Percentiles rank a stretch among this genome's conserved stretches.
phyloP scores from a whole-genome alignment of 2,329 filamentous ascomycete species.

The Xylariaceae sp. region DNA sequence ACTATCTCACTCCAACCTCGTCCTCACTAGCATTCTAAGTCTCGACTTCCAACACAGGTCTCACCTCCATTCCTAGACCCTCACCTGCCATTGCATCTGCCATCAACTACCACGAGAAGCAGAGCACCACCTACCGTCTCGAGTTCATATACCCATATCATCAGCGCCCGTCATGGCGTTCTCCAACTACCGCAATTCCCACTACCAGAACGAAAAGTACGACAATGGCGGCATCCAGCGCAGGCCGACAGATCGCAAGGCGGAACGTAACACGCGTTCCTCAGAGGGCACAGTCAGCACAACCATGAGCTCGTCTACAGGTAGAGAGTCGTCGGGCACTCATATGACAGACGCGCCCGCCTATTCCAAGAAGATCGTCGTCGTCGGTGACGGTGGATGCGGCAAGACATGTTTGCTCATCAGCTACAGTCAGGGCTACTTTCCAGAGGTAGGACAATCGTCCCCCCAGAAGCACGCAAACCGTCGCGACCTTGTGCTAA shows the following conservation, averaged over 20 bases:
- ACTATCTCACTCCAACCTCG: background rate
- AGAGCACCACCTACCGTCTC: background rate
- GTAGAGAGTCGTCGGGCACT: conserved; percentile 73
- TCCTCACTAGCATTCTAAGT: conserved; percentile 1
- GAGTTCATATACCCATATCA: conserved; percentile 1
- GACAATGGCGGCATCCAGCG: conserved; percentile 33
- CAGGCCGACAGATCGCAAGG: conserved; percentile 36
- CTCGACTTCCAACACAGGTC: conserved; percentile 12
- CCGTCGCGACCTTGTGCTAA: background rate
- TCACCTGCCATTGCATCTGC: background rate
- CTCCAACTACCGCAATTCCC: conserved; percentile 49
- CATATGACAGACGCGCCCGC: conserved; percentile 85
- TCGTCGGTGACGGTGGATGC: conserved; percentile 95
- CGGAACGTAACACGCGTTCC: conserved; percentile 56
- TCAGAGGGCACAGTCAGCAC: conserved; percentile 92
- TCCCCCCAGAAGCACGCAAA: background rate
- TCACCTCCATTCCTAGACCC: conserved; percentile 24
- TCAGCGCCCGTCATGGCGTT: conserved; percentile 41
- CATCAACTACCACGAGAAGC: background rate
- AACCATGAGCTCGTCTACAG: conserved; percentile 69
- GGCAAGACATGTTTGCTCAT: conserved; percentile 98
- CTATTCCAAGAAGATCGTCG: conserved; percentile 99
- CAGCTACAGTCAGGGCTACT: conserved; percentile 97
- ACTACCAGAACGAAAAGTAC: conserved; percentile 41
- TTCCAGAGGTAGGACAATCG: conserved; percentile 76